phyloP scores from a whole-genome alignment of 1,139 yeast genomes.

The Lodderomyces oxycetoniae region DNA sequence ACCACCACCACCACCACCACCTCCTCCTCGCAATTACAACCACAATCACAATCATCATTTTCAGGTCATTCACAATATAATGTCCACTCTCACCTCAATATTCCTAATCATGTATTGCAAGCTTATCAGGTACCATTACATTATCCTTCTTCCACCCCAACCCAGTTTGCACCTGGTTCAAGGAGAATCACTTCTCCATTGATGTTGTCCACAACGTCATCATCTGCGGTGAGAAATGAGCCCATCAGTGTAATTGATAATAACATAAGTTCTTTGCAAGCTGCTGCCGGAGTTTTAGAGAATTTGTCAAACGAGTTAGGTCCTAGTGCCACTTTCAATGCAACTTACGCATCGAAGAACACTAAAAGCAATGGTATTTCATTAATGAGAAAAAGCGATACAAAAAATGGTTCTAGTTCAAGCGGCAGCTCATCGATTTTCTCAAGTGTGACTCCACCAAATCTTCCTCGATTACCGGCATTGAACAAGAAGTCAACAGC shows the following conservation, averaged over 20 bases:
- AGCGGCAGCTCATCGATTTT: conserved; percentile 11
- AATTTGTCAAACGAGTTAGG: conserved; percentile 47
- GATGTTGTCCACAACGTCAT: conserved; percentile 44
- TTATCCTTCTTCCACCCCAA: conserved; percentile 65
- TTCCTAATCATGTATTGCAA: conserved; percentile 22
- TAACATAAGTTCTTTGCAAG: conserved; percentile 24
- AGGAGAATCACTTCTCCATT: conserved; percentile 63
- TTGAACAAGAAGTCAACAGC: conserved; percentile 4
- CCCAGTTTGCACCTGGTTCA: conserved; percentile 64
- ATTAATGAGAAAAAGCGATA: conserved; percentile 21
- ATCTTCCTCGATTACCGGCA: conserved; percentile 5
- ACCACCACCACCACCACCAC: conserved; percentile 6
- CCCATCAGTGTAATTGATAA: conserved; percentile 12
- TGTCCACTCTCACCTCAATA: conserved; percentile 9
- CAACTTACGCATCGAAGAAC: conserved; percentile 7
- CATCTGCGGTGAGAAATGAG: conserved; percentile 32
- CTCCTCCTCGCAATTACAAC: conserved; percentile 10
- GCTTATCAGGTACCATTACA: conserved; percentile 52
- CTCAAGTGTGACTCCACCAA: conserved; percentile 14
- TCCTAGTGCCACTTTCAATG: conserved; percentile 41
- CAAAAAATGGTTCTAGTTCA: conserved; percentile 2
- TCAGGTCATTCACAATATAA: conserved; percentile 8
- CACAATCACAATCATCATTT: conserved; percentile 16
- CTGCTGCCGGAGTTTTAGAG: conserved; percentile 62
- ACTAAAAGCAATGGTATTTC: conserved; percentile 23